phyloP scores from a whole-genome alignment of 176 grass and related monocot genomes.

The Poa pratensis region DNA sequence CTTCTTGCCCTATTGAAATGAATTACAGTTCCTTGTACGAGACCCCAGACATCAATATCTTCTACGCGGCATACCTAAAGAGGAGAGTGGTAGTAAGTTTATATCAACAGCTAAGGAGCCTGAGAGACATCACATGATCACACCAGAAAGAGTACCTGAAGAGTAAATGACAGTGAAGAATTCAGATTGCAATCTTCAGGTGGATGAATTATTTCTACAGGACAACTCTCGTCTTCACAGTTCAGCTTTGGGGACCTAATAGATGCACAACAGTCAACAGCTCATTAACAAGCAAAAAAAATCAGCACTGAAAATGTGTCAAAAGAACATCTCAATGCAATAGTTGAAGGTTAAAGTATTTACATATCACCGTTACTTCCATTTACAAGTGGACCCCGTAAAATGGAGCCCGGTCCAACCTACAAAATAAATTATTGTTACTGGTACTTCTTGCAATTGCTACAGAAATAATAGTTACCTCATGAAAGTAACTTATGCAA shows the following conservation, averaged over 20 bases:
- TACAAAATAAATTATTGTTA: slow-evolving; percentile 56
- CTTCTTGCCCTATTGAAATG: slow-evolving; percentile 95
- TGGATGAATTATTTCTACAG: slow-evolving; percentile 90
- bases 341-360: slow-evolving; percentile 54
- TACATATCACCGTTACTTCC: slow-evolving; percentile 77
- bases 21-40: slow-evolving; percentile 89
- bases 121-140: not conserved
- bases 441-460: slow-evolving; percentile 6
- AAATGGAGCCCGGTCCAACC: slow-evolving; percentile 93
- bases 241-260: slow-evolving; percentile 92
- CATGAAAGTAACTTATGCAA: slow-evolving; percentile 17
- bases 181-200: slow-evolving; percentile 99
- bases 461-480: slow-evolving; percentile 3
- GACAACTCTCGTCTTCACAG: slow-evolving; percentile 83
- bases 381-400: slow-evolving; percentile 86
- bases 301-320: slow-evolving; percentile 20
- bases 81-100: slow-evolving; percentile 1
- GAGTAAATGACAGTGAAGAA: slow-evolving; percentile 92
- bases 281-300: slow-evolving; percentile 25
- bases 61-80: slow-evolving; percentile 97
- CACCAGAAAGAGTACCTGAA: slow-evolving; percentile 67
- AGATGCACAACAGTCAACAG: slow-evolving; percentile 45
- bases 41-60: slow-evolving; percentile 96
- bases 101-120: slow-evolving; percentile 15
- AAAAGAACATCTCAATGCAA: slow-evolving; percentile 31